Base-by-base conservation (phyloP, 208 protist genomes). In the Borovskyia barvae region DNA sequence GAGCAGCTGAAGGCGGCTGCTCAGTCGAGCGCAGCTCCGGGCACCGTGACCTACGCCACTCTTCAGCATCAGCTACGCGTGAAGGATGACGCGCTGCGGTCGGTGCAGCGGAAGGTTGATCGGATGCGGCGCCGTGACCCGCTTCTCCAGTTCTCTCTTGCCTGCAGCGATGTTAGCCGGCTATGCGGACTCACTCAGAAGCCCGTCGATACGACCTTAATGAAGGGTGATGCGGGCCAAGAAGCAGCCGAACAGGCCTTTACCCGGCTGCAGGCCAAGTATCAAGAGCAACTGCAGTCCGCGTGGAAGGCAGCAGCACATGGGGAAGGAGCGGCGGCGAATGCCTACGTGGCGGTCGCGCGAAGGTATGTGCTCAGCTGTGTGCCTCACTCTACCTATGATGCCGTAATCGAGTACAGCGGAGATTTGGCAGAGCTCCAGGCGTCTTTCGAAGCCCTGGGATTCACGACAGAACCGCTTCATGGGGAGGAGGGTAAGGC, bases 91-190 rank as follows among this genome's bases (percentile, higher is more conserved):
- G 62, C 67, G 1, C 50, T 91, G 29, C 85, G 79, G 17, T 91
- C 86, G 6, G 51, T 95, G 47, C 85, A 89, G 47, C 86, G 90
- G 12, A 93, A 93, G 71, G 50, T 95, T 0, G 82, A 92, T 20
- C 84, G 90, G 20, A 68, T 86, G 60, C 81, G 86, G 7, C 69
- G 76, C 5, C 83, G 82, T 14, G 86, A 95, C 59, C 86, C 90
- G 7, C 56, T 93, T 15, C 54, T 90, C 43, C 67, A 92, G 52
- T 95, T 95, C 66, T 95, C 86, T 2, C 70, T 90, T 8, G 68
- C 78, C 7, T 95, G 86, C 66, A 95, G 71, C 49, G 75, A 92
- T 45, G 68, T 93, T 1, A 53, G 57, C 6, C 83, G 85, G 8
- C 58, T 84, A 3, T 90, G 82, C 65, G 60, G 8, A 3, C n/a